A percentile compares a stretch with the other conserved stretches of the same genome.
These are phyloP conservation scores for Tulasnella sp. DNA, from an alignment of 768 basidiomycete genomes.

Conservation along the genomic window DNA sequence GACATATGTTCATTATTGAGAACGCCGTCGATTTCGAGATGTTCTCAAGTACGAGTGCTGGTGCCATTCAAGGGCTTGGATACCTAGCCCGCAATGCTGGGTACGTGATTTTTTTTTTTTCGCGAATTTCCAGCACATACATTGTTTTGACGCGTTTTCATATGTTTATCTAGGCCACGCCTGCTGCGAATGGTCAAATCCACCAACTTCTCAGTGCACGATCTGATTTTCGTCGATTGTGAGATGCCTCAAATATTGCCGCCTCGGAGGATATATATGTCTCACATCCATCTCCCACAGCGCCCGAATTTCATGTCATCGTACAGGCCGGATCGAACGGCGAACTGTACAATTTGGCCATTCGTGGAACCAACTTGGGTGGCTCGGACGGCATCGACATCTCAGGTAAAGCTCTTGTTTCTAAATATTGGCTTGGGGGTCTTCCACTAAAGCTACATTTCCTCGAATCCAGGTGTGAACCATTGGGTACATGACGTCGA, in stretches of 20 bases:
- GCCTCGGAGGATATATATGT: not conserved
- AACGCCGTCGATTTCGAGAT: conserved; percentile 29
- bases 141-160: not conserved
- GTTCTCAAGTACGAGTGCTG: conserved; percentile 25
- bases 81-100: conserved; percentile 27
- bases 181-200: conserved; percentile 25
- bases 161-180: conserved; percentile 19
- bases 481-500: conserved; percentile 29
- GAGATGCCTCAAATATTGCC: not conserved
- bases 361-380: conserved; percentile 26
- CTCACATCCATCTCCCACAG: not conserved
- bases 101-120: conserved; percentile 15
- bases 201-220: conserved; percentile 27
- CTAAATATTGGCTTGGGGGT: too few relatives aligned
- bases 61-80: conserved; percentile 27
- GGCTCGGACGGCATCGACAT: conserved; percentile 28
- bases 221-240: conserved; percentile 28
- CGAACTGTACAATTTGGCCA: conserved; percentile 28
- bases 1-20: conserved; percentile 27
- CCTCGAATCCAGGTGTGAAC: conserved; percentile 20
- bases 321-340: conserved; percentile 25
- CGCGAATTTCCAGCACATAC: not conserved
- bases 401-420: conserved; percentile 15
- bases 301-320: conserved; percentile 28
- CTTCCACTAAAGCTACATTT: too few relatives aligned